phyloP scores from a whole-genome alignment of 768 basidiomycete species.

The Coprinellus micaceus region DNA sequence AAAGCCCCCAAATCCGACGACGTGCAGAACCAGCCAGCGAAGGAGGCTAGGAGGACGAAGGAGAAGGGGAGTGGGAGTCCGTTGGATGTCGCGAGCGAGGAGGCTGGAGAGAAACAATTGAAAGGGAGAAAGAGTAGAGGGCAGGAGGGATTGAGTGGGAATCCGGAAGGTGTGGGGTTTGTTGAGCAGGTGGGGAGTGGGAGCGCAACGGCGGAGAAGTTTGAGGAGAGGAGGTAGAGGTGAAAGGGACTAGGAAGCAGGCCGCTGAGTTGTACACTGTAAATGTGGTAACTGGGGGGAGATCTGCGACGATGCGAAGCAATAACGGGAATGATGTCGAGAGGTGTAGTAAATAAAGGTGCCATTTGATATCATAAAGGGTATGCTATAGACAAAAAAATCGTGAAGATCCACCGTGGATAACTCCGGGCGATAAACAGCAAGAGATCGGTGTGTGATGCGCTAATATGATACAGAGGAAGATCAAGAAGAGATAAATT shows the following conservation, averaged over 20 bases:
- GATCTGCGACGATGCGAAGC: too few species aligned
- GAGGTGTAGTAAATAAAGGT: too few species aligned
- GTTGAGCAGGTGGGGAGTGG: slow-evolving; percentile 24
- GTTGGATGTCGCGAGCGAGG: slow-evolving; percentile 1
- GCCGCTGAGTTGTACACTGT: too few species aligned
- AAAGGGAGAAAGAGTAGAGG: neutral
- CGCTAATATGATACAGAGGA: too few species aligned
- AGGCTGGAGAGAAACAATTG: neutral
- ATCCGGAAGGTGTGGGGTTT: slow-evolving; percentile 21
- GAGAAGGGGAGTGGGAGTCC: neutral
- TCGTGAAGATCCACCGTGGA: too few species aligned
- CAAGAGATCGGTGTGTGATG: too few species aligned
- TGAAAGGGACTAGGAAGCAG: neutral
- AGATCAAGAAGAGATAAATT: too few species aligned
- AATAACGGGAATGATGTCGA: too few species aligned
- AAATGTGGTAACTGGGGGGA: too few species aligned
- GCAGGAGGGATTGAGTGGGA: slow-evolving; percentile 13
- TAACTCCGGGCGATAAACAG: too few species aligned
- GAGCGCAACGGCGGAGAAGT: slow-evolving; percentile 15
- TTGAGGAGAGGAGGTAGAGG: slow-evolving; percentile 2
- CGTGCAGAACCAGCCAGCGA: neutral
- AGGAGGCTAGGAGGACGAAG: neutral
- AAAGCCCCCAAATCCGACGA: neutral
- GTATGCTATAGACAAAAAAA: too few species aligned
- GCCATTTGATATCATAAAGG: too few species aligned